Base-by-base conservation (phyloP, 2,329 filamentous ascomycete genomes). In the Fusarium incarnatum region DNA sequence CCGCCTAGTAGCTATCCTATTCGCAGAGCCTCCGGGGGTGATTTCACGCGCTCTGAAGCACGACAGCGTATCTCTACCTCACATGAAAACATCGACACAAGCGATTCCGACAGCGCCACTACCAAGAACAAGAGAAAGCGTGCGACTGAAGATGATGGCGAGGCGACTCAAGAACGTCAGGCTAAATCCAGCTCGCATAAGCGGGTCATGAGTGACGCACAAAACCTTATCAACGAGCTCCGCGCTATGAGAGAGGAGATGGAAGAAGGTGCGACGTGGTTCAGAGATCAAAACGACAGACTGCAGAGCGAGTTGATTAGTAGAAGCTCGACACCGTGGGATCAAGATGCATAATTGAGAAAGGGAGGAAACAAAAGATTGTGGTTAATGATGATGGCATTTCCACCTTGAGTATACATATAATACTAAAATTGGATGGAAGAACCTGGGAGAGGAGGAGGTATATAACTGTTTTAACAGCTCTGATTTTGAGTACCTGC, bases 191-290 rank as follows among this genome's bases (percentile, higher is more conserved):
- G 73, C 72, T 71, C 76, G 54, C 80, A 79, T 46, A 81, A 83
- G 60, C 78, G 80, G 30, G 79, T 84, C 18, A 79, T 85, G 73
- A 80, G 80, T 56, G 81, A 83, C 46, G 81, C 81, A 28, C 78
- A 81, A 60, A 80, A 76, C 40, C 67, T 82, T 60, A 76, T 81
- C 47, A 76, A 70, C 34, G 82, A 85, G 67, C 79, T 86, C 42
- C 78, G 78, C 40, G 77, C 78, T 53, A 77, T 83, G 68, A 79
- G 82, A 16, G 77, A 81, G 60, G 83, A 84, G 60, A 79, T 86
- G 76, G 82, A 85, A 64, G 79, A 84, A 66, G 83, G 80, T 18
- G 79, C 79, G n/a, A 77, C 79, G 22, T 86, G 84, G 84, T 84
- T 82, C 72, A 78, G 76, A 56, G 79, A 81, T 55, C 83, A 86